Evolutionary conservation across 768 basidiomycete species (phyloP).

Genomic region (Leccinum rimulosum): DNA sequence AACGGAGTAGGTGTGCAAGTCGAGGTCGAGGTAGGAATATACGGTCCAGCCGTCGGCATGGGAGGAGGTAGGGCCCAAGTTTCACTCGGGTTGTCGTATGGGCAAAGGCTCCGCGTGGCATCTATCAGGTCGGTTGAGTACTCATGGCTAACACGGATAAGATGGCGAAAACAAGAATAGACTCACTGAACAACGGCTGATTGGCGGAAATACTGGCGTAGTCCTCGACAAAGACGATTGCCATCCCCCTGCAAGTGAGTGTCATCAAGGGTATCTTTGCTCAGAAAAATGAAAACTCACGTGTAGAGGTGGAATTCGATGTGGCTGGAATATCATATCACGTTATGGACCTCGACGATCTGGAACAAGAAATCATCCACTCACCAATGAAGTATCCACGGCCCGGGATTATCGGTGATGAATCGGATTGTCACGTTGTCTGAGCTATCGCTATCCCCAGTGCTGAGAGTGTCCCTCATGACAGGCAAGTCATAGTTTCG

Average conservation of each 20-base stretch:
- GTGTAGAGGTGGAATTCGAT: conserved; percentile 36
- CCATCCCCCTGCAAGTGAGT: conserved; percentile 7
- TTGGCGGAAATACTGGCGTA: conserved; percentile 1
- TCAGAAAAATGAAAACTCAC: conserved; percentile 4
- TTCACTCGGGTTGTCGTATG: conserved; percentile 10
- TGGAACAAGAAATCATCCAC: not conserved
- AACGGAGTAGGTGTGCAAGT: conserved; percentile 4
- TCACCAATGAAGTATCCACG: conserved; percentile 49
- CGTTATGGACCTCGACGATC: not conserved
- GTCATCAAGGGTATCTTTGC: not conserved
- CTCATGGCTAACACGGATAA: not conserved
- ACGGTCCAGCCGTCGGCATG: conserved; percentile 6
- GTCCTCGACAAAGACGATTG: conserved; percentile 15
- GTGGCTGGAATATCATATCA: conserved; percentile 25
- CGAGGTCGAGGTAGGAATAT: conserved; percentile 2
- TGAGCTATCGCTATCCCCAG: conserved; percentile 35
- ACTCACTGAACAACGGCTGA: conserved; percentile 2
- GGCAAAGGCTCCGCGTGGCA: conserved; percentile 6
- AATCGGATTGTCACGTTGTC: conserved; percentile 51
- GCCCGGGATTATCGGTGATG: conserved; percentile 65
- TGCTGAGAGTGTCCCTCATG: conserved; percentile 48
- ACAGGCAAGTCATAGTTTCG: conserved; percentile 49
- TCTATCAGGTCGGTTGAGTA: conserved; percentile 1
- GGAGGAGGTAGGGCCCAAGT: conserved; percentile 8
- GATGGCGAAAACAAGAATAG: not conserved